A percentile compares a stretch with the other conserved stretches of the same genome.
Evolutionary conservation across 2,329 filamentous ascomycete genomes (phyloP).

Genomic region (Alternaria infectoria): DNA sequence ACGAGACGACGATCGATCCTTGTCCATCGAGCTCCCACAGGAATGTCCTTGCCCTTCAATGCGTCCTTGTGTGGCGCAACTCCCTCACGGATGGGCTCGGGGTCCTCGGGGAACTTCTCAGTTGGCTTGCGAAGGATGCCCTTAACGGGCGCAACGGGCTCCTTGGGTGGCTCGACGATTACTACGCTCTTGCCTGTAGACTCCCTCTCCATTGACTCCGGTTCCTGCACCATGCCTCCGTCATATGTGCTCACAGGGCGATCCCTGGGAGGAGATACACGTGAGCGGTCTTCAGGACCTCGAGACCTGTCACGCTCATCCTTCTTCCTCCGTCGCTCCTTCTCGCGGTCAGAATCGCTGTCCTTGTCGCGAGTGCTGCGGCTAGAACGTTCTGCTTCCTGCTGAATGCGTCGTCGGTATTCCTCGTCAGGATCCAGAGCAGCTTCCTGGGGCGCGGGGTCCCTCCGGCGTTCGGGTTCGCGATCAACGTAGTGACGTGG

Average conservation of each 20-base stretch:
- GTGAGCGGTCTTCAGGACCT: slow-evolving; percentile 34
- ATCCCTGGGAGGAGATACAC: slow-evolving; percentile 30
- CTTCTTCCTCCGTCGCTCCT: slow-evolving; percentile 41
- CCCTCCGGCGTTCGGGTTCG: slow-evolving; percentile 43
- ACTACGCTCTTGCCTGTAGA: slow-evolving; percentile 48
- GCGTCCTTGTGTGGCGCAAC: slow-evolving; percentile 93
- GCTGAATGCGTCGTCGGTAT: slow-evolving; percentile 56
- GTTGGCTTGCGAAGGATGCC: slow-evolving; percentile 87
- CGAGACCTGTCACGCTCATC: slow-evolving; percentile 43
- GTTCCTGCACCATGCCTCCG: slow-evolving; percentile 42
- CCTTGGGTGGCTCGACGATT: slow-evolving; percentile 74
- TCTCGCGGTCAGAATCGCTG: slow-evolving; percentile 43
- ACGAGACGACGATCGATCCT: slow-evolving; percentile 89
- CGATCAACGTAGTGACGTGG: slow-evolving; percentile 47
- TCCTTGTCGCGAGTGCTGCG: slow-evolving; percentile 37
- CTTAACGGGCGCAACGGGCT: slow-evolving; percentile 70
- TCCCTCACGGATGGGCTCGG: slow-evolving; percentile 82
- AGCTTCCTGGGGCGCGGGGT: slow-evolving; percentile 35
- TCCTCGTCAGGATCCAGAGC: slow-evolving; percentile 57
- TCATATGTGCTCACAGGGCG: slow-evolving; percentile 38
- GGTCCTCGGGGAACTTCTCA: slow-evolving; percentile 84
- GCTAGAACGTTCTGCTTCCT: slow-evolving; percentile 51
- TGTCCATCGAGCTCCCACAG: slow-evolving; percentile 83
- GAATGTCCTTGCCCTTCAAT: slow-evolving; percentile 71
- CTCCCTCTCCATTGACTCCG: slow-evolving; percentile 35